Conservation (phyloP, 139 green algal genomes). For the Picochlorum sp. region DNA sequence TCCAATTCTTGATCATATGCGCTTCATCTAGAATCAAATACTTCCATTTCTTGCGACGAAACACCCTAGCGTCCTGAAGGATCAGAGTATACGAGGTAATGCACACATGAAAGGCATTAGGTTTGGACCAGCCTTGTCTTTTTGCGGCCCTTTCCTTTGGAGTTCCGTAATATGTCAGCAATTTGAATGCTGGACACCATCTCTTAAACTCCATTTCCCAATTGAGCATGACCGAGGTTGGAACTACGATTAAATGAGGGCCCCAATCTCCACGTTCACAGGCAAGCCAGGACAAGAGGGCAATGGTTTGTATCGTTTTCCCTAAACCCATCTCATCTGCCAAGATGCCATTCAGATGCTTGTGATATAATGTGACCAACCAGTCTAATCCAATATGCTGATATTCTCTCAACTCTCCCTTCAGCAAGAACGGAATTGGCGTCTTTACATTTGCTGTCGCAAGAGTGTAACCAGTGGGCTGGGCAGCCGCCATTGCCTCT, state of each 20-base stretch:
- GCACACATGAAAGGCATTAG: constrained; percentile 97
- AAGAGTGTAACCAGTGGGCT: constrained; percentile 71
- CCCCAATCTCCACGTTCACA: constrained; percentile 85
- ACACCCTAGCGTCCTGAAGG: constrained; percentile 88
- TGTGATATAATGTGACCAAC: constrained; percentile 89
- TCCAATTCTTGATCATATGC: constrained; percentile 99
- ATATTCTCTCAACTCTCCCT: constrained; percentile 84
- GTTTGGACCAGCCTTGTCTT: constrained; percentile 93
- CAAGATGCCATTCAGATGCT: constrained; percentile 90
- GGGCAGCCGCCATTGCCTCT: constrained; percentile 38
- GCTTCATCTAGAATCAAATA: constrained; percentile 99
- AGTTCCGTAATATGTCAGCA: constrained; percentile 96
- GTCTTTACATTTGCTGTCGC: constrained; percentile 52
- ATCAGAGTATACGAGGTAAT: constrained; percentile 97
- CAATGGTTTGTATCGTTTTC: constrained; percentile 97
- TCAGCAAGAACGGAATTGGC: constrained; percentile 77
- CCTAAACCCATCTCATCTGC: constrained; percentile 83
- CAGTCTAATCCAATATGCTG: constrained; percentile 96
- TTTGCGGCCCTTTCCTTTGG: constrained; percentile 89
- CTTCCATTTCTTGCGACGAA: constrained; percentile 94
- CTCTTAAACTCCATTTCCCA: constrained; percentile 99
- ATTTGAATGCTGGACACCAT: constrained; percentile 97
- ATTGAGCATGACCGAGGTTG: constrained; percentile 96
- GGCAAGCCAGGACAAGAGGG: constrained; percentile 84
- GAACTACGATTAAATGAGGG: constrained; percentile 96